Evolutionary conservation across 1,284 basidiomycete genomes (phyloP).

Genomic region (Polyporus tsugae): DNA sequence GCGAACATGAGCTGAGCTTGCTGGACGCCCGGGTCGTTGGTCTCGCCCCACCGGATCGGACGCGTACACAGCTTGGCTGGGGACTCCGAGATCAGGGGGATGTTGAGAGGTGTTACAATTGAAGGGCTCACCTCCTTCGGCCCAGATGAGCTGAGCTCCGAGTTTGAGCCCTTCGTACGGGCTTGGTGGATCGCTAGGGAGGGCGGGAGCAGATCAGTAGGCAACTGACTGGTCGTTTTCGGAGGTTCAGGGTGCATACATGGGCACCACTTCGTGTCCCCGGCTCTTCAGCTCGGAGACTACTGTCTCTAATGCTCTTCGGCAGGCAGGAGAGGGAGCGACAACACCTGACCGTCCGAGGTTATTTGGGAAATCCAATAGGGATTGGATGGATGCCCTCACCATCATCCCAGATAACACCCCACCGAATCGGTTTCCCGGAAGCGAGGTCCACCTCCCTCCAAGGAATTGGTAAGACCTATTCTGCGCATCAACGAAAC

Average conservation of each 20-base stretch:
- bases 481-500: background rate
- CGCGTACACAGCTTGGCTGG: constrained; percentile 38
- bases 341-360: constrained; percentile 45
- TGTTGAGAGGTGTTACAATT: background rate
- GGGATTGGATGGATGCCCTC: constrained; percentile 10
- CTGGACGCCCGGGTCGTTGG: constrained; percentile 55
- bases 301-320: constrained; percentile 61
- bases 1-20: constrained; percentile 42
- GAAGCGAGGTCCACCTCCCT: constrained; percentile 52
- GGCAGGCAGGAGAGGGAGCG: constrained; percentile 65
- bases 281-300: constrained; percentile 53
- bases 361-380: background rate
- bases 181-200: constrained; percentile 46
- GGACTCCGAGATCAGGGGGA: background rate
- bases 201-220: background rate
- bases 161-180: constrained; percentile 48
- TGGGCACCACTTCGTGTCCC: constrained; percentile 60
- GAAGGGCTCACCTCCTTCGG: constrained; percentile 46
- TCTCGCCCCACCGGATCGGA: constrained; percentile 50
- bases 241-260: constrained; percentile 43
- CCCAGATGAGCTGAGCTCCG: constrained; percentile 47
- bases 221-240: background rate
- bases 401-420: constrained; percentile 65
- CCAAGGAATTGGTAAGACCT: constrained; percentile 66
- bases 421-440: constrained; percentile 54